A percentile compares a stretch with the other conserved stretches of the same genome.
Evolutionary conservation across 805 yeast genomes (phyloP).

Genomic region (Debaryomyces maramus): DNA sequence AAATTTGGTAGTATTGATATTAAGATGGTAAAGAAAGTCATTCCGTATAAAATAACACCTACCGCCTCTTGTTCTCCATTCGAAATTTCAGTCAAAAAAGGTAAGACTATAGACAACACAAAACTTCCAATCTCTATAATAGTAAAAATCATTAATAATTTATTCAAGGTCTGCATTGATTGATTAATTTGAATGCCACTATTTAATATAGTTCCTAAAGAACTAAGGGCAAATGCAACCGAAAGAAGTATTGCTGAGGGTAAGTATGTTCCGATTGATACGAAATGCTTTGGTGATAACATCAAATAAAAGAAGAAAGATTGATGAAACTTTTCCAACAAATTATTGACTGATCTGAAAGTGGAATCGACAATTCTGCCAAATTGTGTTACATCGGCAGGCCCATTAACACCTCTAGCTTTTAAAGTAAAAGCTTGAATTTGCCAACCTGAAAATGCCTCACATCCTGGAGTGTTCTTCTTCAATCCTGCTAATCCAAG

Average conservation of each 20-base stretch:
- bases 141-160: constrained; percentile 27
- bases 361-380: constrained; percentile 89
- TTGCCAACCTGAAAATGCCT: constrained; percentile 94
- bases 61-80: constrained; percentile 15
- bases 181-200: constrained; percentile 30
- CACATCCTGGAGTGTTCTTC: constrained; percentile 64
- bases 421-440: constrained; percentile 83
- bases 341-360: constrained; percentile 85
- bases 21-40: constrained; percentile 13
- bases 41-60: constrained; percentile 15
- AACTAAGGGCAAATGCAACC: constrained; percentile 64
- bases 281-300: constrained; percentile 75
- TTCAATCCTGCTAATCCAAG: constrained; percentile 70
- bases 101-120: constrained; percentile 25
- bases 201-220: constrained; percentile 57
- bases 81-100: constrained; percentile 18
- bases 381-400: constrained; percentile 80
- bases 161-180: constrained; percentile 22
- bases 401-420: constrained; percentile 61
- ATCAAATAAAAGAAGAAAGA: constrained; percentile 90
- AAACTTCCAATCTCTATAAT: constrained; percentile 26
- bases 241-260: constrained; percentile 81
- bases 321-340: constrained; percentile 94
- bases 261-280: constrained; percentile 89
- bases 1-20: constrained; percentile 17